Percentiles rank a stretch among this genome's conserved stretches.
These are phyloP conservation scores for Prunus mume DNA, from an alignment of 306 rosid genomes.

Conservation along the genomic window DNA sequence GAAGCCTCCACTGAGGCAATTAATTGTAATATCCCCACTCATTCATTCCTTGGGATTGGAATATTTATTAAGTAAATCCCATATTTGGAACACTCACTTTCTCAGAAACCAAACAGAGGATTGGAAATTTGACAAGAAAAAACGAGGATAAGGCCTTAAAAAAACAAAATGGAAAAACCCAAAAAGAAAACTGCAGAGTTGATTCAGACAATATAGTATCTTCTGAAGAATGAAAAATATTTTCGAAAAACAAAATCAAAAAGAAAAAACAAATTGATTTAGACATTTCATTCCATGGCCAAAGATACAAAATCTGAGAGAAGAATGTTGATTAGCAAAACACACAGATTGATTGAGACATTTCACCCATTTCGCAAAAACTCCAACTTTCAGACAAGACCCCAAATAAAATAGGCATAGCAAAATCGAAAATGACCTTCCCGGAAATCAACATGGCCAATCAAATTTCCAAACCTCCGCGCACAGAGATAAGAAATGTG, in stretches of 20 bases:
- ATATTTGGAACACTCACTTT: slow-evolving; percentile 2
- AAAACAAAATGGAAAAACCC: neutral
- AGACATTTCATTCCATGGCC: slow-evolving; percentile 25
- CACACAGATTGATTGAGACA: slow-evolving; percentile 14
- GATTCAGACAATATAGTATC: slow-evolving; percentile 9
- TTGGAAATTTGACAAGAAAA: neutral
- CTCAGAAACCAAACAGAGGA: slow-evolving; percentile 17
- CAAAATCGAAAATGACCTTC: slow-evolving; percentile 25
- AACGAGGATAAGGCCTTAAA: neutral
- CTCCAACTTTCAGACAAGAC: neutral
- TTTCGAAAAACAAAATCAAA: neutral
- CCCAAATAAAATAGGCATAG: neutral
- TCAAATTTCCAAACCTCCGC: slow-evolving; percentile 7
- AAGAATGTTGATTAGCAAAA: slow-evolving; percentile 4
- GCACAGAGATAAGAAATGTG: neutral
- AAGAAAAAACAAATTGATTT: slow-evolving; percentile 19
- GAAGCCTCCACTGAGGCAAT: too few species aligned
- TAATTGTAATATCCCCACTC: neutral
- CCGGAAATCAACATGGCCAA: slow-evolving; percentile 23
- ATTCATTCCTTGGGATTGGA: neutral
- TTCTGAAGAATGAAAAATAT: neutral
- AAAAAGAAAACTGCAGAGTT: neutral
- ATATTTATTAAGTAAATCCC: neutral
- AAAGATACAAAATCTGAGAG: slow-evolving; percentile 16
- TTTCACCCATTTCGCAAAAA: neutral